Conservation (phyloP, 768 basidiomycete species). For the Antrodiella citrinella region DNA sequence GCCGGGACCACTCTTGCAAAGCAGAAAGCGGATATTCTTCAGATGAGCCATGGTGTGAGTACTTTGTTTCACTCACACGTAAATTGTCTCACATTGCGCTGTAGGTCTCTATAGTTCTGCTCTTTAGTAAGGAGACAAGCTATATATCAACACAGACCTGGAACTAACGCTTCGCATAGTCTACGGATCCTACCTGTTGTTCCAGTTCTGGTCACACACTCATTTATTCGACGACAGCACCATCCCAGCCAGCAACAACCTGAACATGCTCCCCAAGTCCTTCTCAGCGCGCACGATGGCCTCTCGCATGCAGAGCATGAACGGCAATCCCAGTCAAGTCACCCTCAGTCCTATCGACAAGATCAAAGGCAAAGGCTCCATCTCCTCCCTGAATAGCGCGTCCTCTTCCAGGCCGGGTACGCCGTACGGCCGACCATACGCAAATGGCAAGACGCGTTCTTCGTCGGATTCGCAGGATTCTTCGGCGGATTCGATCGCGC, state of each 20-base stretch:
- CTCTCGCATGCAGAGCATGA: neutral
- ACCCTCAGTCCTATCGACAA: neutral
- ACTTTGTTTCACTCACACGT: no score
- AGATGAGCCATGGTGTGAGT: constrained; percentile 45
- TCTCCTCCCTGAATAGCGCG: neutral
- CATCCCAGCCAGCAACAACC: constrained; percentile 4
- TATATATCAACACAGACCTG: no score
- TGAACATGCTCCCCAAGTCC: constrained; percentile 2
- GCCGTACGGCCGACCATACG: neutral
- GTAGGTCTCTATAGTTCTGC: constrained; percentile 43
- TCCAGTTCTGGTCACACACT: constrained; percentile 50
- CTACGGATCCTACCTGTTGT: constrained; percentile 42
- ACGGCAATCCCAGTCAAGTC: no score
- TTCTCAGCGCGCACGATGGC: constrained; percentile 13
- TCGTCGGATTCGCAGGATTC: neutral
- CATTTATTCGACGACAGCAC: constrained; percentile 38
- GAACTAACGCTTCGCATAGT: no score
- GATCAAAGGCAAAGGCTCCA: neutral
- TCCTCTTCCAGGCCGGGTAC: neutral
- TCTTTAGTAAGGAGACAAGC: constrained; percentile 40
- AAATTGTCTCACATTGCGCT: no score
- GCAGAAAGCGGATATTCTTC: constrained; percentile 35
- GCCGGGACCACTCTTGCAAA: constrained; percentile 18
- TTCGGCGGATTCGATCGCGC: neutral
- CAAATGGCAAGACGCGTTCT: neutral